Conservation (phyloP, 768 basidiomycete species). For the Termitomyces sp. region DNA sequence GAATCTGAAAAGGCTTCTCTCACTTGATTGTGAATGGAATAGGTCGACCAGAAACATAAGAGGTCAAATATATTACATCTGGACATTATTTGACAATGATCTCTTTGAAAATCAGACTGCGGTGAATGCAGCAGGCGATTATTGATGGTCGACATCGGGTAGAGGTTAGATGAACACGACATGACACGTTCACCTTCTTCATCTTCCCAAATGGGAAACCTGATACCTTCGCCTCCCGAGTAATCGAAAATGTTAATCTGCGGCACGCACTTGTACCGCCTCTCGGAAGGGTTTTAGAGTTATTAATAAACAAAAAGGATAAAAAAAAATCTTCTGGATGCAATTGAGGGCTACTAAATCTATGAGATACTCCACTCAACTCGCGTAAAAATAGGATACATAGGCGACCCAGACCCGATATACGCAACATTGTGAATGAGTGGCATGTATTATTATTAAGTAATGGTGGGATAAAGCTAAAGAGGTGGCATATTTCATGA, state of each 20-base stretch:
- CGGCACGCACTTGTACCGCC: constrained; percentile 8
- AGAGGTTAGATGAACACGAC: neutral
- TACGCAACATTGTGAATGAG: neutral
- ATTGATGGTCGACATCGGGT: too few species aligned
- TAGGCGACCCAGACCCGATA: too few species aligned
- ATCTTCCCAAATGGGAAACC: neutral
- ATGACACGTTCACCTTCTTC: constrained; percentile 4
- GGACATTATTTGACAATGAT: neutral
- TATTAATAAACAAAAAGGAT: neutral
- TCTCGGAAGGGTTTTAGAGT: constrained; percentile 1
- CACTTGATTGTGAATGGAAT: neutral
- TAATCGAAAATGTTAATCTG: neutral
- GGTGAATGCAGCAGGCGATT: neutral
- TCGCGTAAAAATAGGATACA: too few species aligned
- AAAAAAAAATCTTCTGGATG: neutral
- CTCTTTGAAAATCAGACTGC: neutral
- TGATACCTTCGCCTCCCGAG: neutral
- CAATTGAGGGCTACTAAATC: neutral
- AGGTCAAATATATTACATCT: neutral
- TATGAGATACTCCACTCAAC: too few species aligned
- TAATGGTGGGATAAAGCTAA: neutral
- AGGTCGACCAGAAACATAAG: neutral
- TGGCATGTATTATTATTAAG: neutral
- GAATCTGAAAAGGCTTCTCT: neutral
- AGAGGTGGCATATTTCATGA: too few species aligned